Conservation (phyloP, 1,139 yeast species). For the Geotrichum klebahnii region DNA sequence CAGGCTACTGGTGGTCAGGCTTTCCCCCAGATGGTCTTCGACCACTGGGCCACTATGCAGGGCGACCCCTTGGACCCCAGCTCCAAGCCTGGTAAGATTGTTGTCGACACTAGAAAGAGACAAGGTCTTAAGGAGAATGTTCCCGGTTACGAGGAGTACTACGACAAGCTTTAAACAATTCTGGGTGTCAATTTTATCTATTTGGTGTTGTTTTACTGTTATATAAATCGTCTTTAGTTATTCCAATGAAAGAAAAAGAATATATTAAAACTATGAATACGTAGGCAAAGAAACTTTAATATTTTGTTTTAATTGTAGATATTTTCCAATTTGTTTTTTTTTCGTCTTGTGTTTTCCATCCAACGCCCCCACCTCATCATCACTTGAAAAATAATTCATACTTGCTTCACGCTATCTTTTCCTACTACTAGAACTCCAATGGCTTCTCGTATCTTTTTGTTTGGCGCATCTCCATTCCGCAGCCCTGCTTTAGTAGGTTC, state of each 20-base stretch:
- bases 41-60: constrained; percentile 88
- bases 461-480: constrained; percentile 1
- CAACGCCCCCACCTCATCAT: too few species aligned
- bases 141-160: constrained; percentile 99
- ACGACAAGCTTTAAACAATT: constrained; percentile 85
- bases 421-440: not conserved
- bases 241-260: not conserved
- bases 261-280: not conserved
- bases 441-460: not conserved
- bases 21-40: constrained; percentile 99
- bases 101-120: constrained; percentile 86
- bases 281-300: not conserved
- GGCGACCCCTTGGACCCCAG: constrained; percentile 93
- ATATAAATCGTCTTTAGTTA: constrained; percentile 3
- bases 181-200: constrained; percentile 7
- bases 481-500: constrained; percentile 7
- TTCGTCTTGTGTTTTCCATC: too few species aligned
- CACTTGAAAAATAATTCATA: too few species aligned
- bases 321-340: too few species aligned
- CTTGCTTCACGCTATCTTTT: too few species aligned
- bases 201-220: constrained; percentile 10
- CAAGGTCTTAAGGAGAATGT: constrained; percentile 95
- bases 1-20: constrained; percentile 99
- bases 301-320: not conserved
- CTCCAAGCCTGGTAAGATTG: constrained; percentile 94